A percentile compares a stretch with the other conserved stretches of the same genome.
Evolutionary conservation across 2,329 filamentous ascomycete species (phyloP).

Genomic region (Colletotrichum sp.): DNA sequence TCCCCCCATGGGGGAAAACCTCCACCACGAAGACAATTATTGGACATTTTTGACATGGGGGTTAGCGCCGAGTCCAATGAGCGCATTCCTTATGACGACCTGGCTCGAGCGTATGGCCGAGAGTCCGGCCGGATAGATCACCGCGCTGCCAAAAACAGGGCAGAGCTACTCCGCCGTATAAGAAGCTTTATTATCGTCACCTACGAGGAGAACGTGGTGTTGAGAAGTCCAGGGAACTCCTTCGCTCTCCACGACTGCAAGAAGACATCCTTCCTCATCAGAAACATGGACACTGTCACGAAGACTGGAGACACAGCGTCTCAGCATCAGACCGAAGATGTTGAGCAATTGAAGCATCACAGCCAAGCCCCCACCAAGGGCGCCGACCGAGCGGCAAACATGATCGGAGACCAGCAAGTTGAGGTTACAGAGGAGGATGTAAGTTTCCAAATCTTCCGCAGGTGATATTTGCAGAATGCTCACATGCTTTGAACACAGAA

Average conservation of each 20-base stretch:
- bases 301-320: conserved; percentile 3
- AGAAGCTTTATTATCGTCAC: neutral
- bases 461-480: neutral
- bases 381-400: conserved; percentile 14
- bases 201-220: neutral
- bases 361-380: neutral
- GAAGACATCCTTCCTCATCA: neutral
- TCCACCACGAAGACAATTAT: neutral
- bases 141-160: neutral
- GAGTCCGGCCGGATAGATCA: neutral
- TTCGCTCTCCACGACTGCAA: neutral
- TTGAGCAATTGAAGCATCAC: conserved; percentile 14
- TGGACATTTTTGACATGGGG: neutral
- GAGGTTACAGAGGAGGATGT: conserved; percentile 41
- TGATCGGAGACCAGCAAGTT: conserved; percentile 18
- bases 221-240: neutral
- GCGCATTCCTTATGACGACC: neutral
- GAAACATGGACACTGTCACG: neutral
- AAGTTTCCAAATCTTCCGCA: neutral
- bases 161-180: neutral
- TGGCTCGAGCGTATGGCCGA: neutral
- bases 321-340: conserved; percentile 8
- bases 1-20: neutral
- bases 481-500: conserved; percentile 36
- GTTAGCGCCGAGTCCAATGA: neutral